These are phyloP conservation scores for Sordariomycetes sp. DNA, from an alignment of 2,329 filamentous ascomycete genomes.

Conservation along the genomic window DNA sequence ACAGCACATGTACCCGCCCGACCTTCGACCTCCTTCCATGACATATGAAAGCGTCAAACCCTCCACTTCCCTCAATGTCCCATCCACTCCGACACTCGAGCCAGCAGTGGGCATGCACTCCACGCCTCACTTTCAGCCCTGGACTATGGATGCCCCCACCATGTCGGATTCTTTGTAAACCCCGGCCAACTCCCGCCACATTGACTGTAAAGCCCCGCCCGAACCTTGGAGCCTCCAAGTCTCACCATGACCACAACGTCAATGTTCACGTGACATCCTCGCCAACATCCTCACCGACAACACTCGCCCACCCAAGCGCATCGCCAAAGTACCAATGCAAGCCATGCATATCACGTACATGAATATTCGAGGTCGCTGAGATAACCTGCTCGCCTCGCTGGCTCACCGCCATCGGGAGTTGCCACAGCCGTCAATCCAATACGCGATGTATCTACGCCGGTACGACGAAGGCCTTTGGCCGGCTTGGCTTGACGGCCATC, in stretches of 20 bases:
- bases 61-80: neutral
- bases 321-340: neutral
- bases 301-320: neutral
- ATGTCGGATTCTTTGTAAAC: too few relatives aligned
- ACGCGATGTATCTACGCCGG: too few relatives aligned
- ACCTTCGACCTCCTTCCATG: neutral
- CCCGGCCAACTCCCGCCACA: too few relatives aligned
- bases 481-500: too few relatives aligned
- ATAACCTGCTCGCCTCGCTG: too few relatives aligned
- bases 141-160: too few relatives aligned
- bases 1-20: too few relatives aligned
- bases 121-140: neutral
- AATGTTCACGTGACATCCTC: neutral
- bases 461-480: too few relatives aligned
- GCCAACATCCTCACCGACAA: neutral
- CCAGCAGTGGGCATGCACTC: neutral
- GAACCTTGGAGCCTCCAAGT: too few relatives aligned
- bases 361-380: neutral
- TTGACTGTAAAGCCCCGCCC: too few relatives aligned
- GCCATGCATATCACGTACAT: neutral
- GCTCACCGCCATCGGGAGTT: too few relatives aligned
- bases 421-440: too few relatives aligned
- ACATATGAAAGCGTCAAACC: neutral
- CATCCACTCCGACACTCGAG: neutral
- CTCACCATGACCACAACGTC: neutral